Percentiles rank a stretch among this genome's conserved stretches.
These are phyloP conservation scores for Solanum virginianum DNA, from an alignment of 257 asterid species.

Conservation along the genomic window DNA sequence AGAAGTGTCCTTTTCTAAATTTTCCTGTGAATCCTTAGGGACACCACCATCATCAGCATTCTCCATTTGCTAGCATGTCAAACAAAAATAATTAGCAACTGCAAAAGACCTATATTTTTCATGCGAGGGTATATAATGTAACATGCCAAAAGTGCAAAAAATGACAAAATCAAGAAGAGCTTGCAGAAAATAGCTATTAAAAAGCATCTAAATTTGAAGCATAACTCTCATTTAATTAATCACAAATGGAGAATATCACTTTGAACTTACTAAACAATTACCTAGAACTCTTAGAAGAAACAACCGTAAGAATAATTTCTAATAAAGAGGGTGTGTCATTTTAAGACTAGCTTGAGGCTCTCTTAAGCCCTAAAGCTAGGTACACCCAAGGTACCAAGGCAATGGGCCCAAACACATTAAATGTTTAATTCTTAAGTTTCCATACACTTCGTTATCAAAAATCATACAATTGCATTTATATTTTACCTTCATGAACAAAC, in stretches of 20 bases:
- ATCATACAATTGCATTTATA: too few species aligned
- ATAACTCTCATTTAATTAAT: not conserved
- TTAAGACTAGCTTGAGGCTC: not conserved
- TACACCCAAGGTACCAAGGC: not conserved
- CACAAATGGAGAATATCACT: not conserved
- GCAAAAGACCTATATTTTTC: not conserved
- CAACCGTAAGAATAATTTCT: not conserved
- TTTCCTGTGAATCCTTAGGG: constrained; percentile 18
- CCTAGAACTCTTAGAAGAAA: not conserved
- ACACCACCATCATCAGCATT: constrained; percentile 22
- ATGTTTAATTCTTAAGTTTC: too few species aligned
- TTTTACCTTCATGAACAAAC: too few species aligned
- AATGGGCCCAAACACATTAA: not conserved
- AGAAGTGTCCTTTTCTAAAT: constrained; percentile 9
- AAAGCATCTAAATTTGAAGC: not conserved
- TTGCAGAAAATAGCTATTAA: not conserved
- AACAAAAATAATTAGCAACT: constrained; percentile 10
- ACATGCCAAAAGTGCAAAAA: not conserved
- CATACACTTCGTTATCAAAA: too few species aligned
- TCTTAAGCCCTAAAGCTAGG: not conserved
- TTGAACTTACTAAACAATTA: not conserved
- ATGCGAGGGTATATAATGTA: not conserved
- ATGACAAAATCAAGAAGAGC: not conserved
- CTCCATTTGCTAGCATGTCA: constrained; percentile 46
- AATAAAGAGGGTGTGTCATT: not conserved